Conservation (phyloP, 2,329 filamentous ascomycete species). For the Escovopsis weberi region DNA sequence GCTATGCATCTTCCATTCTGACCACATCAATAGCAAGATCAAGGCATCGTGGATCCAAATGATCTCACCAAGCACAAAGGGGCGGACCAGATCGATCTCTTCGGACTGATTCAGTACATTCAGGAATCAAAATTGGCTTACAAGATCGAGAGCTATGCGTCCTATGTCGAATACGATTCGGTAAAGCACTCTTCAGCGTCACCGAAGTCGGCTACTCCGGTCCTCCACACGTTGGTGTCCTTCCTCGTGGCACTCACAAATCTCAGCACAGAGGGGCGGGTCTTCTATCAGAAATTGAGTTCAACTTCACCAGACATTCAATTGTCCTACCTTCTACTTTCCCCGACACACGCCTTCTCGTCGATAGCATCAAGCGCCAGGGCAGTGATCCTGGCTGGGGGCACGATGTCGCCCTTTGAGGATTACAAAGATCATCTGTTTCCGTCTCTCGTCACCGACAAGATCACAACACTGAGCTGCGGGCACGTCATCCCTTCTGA, state of each 20-base stretch:
- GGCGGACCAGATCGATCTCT: slow-evolving; percentile 89
- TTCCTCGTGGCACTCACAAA: slow-evolving; percentile 78
- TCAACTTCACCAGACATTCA: slow-evolving; percentile 31
- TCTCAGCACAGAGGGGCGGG: slow-evolving; percentile 54
- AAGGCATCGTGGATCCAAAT: slow-evolving; percentile 56
- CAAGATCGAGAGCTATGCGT: slow-evolving; percentile 83
- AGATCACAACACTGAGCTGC: slow-evolving; percentile 73
- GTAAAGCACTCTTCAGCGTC: slow-evolving; percentile 11
- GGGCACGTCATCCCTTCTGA: slow-evolving; percentile 80
- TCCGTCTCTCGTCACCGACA: slow-evolving; percentile 48
- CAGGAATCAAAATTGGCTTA: slow-evolving; percentile 85
- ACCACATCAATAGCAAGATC: slow-evolving; percentile 20
- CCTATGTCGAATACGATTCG: slow-evolving; percentile 40
- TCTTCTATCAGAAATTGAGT: slow-evolving; percentile 43
- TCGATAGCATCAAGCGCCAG: slow-evolving; percentile 73
- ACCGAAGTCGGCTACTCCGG: slow-evolving; percentile 24
- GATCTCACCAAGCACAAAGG: slow-evolving; percentile 69
- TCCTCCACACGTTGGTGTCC: slow-evolving; percentile 39
- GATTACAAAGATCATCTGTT: slow-evolving; percentile 84
- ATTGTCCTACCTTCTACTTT: slow-evolving; percentile 76
- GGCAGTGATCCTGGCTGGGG: slow-evolving; percentile 80
- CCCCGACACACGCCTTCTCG: slow-evolving; percentile 81
- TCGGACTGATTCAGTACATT: slow-evolving; percentile 75
- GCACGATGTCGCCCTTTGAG: slow-evolving; percentile 93
- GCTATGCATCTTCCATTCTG: background rate